Evolutionary conservation across 1,139 yeast species (phyloP), one percentile per base, ranked within the genome.

Genomic region (Fermentozyma sake): DNA sequence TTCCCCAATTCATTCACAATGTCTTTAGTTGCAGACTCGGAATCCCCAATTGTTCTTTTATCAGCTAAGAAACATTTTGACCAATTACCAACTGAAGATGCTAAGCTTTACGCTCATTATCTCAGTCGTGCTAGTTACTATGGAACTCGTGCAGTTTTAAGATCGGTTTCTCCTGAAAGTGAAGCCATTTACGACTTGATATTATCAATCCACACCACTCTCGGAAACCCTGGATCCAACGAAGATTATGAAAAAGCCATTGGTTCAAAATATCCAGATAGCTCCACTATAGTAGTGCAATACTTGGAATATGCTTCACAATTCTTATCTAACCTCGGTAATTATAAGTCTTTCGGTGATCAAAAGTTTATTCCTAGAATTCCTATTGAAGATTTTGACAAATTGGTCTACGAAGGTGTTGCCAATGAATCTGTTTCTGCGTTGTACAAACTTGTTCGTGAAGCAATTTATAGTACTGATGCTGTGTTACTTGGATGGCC

Each of bases 311-410:
- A 84, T 45, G 77, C 86, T 6, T 73, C 89, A 16, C 95, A 84
- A 55, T 80, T 86, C 48, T 62, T 86, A 45, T 67, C 80, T 28
- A 86, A 86, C 54, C 66, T 81, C 49, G 96, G 96, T 38, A 86
- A 86, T 53, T 86, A 76, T 66, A 85, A 84, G 58, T 80, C 93
- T 1, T 86, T 86, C 56, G 96, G 96, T 37, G 95, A 86, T 56
- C 75, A 74, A 40, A 86, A 86, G 56, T 85, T 85, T 49, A 67
- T 86, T 39, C 96, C 96, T 20, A 61, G 74, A 25, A 46, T 84
- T 22, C 29, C 65, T 1, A 46, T 42, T 21, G 70, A 56, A 1
- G 65, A 67, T 4, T 79, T 85, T 41, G 70, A 61, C 33, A 41
- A 58, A 12, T 52, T 78, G 27, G 59, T 76, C 17, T 3, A 22